Evolutionary conservation across 352 stramenopile species (phyloP).

Genomic region (Pythium aphanidermatum): DNA sequence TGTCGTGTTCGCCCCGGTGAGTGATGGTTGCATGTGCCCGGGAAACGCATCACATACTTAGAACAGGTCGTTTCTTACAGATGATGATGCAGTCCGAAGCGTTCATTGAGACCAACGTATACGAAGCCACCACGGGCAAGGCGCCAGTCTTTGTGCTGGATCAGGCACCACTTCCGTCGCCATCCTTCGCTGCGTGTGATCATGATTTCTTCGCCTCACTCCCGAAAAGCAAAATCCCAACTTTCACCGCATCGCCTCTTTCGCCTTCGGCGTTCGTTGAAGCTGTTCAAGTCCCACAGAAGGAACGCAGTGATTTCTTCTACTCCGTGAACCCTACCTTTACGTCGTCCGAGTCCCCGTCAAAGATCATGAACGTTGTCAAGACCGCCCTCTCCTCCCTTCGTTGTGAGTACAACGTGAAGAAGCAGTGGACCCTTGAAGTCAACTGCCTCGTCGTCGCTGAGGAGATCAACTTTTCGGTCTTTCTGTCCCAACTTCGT

Average conservation of each 20-base stretch:
- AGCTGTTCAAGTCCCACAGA: constrained; percentile 45
- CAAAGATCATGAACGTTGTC: constrained; percentile 49
- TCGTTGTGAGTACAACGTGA: constrained; percentile 30
- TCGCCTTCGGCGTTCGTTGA: constrained; percentile 34
- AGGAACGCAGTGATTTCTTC: constrained; percentile 40
- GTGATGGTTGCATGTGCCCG: background rate
- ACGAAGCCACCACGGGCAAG: constrained; percentile 12
- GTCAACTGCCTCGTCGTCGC: constrained; percentile 57
- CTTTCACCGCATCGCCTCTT: constrained; percentile 24
- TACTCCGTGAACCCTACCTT: constrained; percentile 50
- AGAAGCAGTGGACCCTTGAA: constrained; percentile 36
- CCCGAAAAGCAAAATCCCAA: constrained; percentile 10
- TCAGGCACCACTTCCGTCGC: constrained; percentile 5
- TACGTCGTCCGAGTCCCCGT: constrained; percentile 27
- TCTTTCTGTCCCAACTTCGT: constrained; percentile 42
- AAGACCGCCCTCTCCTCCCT: constrained; percentile 26
- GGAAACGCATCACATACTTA: too few relatives aligned
- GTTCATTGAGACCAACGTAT: constrained; percentile 20
- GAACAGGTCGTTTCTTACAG: constrained; percentile 1
- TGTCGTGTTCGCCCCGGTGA: background rate
- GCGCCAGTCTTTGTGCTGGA: constrained; percentile 25
- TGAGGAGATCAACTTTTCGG: constrained; percentile 54
- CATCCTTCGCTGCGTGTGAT: constrained; percentile 7
- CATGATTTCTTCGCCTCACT: constrained; percentile 15
- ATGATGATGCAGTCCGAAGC: constrained; percentile 19